phyloP scores from a whole-genome alignment of 345 rosid species.

The Cochlearia excelsa region DNA sequence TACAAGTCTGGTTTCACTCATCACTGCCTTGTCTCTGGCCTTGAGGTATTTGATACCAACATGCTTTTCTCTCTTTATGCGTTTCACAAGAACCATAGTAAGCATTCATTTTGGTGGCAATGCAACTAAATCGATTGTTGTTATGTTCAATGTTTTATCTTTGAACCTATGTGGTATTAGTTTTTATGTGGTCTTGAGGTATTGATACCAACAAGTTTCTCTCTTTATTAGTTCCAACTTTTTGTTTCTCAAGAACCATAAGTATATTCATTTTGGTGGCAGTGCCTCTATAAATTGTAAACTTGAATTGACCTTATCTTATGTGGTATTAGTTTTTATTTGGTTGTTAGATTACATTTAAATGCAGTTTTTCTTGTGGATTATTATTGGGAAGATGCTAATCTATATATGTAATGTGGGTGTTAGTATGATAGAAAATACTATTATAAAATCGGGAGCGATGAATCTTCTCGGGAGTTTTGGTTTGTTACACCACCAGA shows the following conservation, averaged over 20 bases:
- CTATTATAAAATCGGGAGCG: constrained; percentile 74
- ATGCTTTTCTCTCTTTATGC: not conserved
- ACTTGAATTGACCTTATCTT: not conserved
- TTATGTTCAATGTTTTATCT: too few relatives aligned
- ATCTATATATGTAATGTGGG: not conserved
- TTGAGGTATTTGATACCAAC: constrained; percentile 52
- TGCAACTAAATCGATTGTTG: too few relatives aligned
- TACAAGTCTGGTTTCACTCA: constrained; percentile 88
- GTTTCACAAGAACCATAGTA: not conserved
- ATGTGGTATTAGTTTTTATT: not conserved
- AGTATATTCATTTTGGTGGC: not conserved
- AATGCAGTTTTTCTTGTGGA: not conserved
- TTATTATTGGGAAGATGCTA: not conserved
- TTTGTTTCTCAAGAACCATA: too few relatives aligned
- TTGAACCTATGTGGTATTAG: too few relatives aligned
- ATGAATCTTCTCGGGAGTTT: constrained; percentile 70
- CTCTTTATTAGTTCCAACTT: too few relatives aligned
- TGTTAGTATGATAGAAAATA: constrained; percentile 78
- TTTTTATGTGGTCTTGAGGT: too few relatives aligned
- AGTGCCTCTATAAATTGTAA: too few relatives aligned
- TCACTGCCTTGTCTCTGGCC: constrained; percentile 70
- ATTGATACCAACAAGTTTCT: too few relatives aligned
- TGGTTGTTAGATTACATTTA: constrained; percentile 2
- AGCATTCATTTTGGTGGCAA: too few relatives aligned
- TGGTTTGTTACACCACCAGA: constrained; percentile 88